A percentile compares a stretch with the other conserved stretches of the same genome.
phyloP scores from a whole-genome alignment of 768 basidiomycete species.

The Pisolithus marmoratus region DNA sequence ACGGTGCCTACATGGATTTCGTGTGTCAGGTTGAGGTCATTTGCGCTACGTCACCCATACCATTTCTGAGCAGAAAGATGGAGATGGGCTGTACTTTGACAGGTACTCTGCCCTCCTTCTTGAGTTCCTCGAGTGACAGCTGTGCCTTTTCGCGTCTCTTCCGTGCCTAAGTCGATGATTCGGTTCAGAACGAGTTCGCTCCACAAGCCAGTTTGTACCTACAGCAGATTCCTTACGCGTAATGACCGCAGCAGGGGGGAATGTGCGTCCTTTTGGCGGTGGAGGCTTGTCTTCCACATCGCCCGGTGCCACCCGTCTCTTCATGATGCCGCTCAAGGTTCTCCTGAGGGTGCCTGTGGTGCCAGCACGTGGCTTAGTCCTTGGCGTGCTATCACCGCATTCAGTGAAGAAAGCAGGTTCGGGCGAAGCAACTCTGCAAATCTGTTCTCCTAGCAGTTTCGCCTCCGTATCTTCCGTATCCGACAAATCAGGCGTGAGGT shows the following conservation, averaged over 20 bases:
- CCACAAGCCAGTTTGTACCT: not conserved
- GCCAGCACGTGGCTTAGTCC: constrained; percentile 3
- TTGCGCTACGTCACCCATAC: constrained; percentile 23
- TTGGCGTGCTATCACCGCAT: constrained; percentile 1
- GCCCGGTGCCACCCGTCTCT: not conserved
- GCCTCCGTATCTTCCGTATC: not conserved
- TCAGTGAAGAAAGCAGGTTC: constrained; percentile 6
- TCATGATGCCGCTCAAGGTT: constrained; percentile 2
- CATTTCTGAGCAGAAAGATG: constrained; percentile 63
- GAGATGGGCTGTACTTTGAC: constrained; percentile 60
- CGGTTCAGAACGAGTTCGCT: not conserved
- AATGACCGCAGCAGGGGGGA: not conserved
- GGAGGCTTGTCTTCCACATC: not conserved
- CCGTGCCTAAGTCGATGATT: not conserved
- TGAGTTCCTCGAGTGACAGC: constrained; percentile 27
- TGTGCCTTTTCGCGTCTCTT: constrained; percentile 9
- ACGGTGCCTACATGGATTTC: constrained; percentile 49
- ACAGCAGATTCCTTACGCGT: constrained; percentile 7
- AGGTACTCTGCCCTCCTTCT: constrained; percentile 51
- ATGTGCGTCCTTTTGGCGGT: not conserved
- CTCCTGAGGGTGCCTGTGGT: not conserved
- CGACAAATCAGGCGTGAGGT: not conserved
- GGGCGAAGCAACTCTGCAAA: constrained; percentile 33
- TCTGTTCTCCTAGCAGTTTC: not conserved
- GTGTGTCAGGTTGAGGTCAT: too few species aligned